A percentile compares a stretch with the other conserved stretches of the same genome.
Evolutionary conservation across 352 stramenopile species (phyloP).

Genomic region (Globisporangium carolinianum): DNA sequence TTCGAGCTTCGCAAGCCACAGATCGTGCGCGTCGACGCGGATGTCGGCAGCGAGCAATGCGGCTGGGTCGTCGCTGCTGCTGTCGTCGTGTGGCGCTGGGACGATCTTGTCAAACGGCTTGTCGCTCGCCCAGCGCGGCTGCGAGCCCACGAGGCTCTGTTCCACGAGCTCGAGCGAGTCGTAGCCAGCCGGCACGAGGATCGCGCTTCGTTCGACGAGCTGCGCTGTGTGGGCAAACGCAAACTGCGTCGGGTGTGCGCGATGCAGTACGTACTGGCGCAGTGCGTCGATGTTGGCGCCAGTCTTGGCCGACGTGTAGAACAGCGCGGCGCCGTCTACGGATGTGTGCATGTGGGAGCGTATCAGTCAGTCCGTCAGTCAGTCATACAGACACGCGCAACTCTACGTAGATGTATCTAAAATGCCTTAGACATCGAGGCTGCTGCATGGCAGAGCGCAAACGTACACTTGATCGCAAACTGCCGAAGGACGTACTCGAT

Average conservation of each 20-base stretch:
- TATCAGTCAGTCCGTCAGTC: no score
- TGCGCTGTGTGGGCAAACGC: conserved; percentile 64
- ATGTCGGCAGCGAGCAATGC: conserved; percentile 36
- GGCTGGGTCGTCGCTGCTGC: conserved; percentile 27
- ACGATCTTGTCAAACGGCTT: conserved; percentile 83
- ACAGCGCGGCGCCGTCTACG: conserved; percentile 61
- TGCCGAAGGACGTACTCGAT: conserved; percentile 76
- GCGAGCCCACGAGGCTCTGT: conserved; percentile 67
- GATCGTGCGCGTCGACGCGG: conserved; percentile 57
- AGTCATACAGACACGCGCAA: no score
- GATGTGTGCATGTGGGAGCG: neutral
- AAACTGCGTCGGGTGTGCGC: conserved; percentile 58
- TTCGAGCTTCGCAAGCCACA: conserved; percentile 80
- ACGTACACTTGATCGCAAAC: conserved; percentile 73
- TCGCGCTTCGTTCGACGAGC: conserved; percentile 57
- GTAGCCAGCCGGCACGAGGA: conserved; percentile 76
- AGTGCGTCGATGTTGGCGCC: conserved; percentile 66
- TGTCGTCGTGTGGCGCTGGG: conserved; percentile 34
- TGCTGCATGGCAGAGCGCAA: no score
- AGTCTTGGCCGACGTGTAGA: conserved; percentile 81
- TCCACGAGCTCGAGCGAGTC: conserved; percentile 71
- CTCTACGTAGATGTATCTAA: no score
- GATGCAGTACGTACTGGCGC: conserved; percentile 72
- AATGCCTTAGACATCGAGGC: no score
- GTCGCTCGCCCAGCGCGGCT: conserved; percentile 66